Conservation (phyloP, 1,139 yeast species). For the Saccharomyces hybrid region DNA sequence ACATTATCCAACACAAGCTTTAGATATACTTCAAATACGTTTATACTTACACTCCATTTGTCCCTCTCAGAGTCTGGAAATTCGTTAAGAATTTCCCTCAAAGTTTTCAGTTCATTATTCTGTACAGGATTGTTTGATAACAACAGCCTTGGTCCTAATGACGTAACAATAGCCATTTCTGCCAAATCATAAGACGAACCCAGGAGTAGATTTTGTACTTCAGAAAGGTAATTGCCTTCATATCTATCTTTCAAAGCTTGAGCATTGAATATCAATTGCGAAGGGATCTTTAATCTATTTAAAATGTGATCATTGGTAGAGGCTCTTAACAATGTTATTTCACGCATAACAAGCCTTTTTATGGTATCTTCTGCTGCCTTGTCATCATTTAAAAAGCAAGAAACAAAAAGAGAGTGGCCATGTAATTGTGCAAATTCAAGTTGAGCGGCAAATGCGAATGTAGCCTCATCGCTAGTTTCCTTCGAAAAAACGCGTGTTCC, state of each 20-base stretch:
- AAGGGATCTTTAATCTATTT: conserved; percentile 41
- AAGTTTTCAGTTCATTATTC: neutral
- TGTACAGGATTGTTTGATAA: neutral
- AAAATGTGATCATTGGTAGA: conserved; percentile 31
- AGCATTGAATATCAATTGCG: conserved; percentile 42
- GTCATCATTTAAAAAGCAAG: conserved; percentile 46
- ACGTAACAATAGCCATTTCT: conserved; percentile 45
- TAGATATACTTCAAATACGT: conserved; percentile 45
- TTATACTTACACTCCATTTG: conserved; percentile 55
- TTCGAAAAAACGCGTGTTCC: conserved; percentile 31
- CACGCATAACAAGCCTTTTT: conserved; percentile 40
- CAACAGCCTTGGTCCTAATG: conserved; percentile 9
- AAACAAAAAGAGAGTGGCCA: conserved; percentile 56
- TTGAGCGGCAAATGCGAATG: conserved; percentile 46
- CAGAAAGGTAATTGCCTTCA: conserved; percentile 45
- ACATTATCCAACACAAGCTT: conserved; percentile 17
- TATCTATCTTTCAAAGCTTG: conserved; percentile 38
- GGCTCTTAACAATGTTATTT: conserved; percentile 39
- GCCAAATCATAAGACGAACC: conserved; percentile 61
- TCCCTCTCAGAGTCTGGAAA: conserved; percentile 46
- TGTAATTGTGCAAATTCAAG: conserved; percentile 43
- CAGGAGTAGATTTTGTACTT: conserved; percentile 53
- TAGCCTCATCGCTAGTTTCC: conserved; percentile 34
- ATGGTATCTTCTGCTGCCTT: conserved; percentile 37
- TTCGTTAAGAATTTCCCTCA: conserved; percentile 33